These are phyloP conservation scores for Pilobolus umbonatus DNA, from an alignment of 192 early-diverging fungal genomes.

Conservation along the genomic window DNA sequence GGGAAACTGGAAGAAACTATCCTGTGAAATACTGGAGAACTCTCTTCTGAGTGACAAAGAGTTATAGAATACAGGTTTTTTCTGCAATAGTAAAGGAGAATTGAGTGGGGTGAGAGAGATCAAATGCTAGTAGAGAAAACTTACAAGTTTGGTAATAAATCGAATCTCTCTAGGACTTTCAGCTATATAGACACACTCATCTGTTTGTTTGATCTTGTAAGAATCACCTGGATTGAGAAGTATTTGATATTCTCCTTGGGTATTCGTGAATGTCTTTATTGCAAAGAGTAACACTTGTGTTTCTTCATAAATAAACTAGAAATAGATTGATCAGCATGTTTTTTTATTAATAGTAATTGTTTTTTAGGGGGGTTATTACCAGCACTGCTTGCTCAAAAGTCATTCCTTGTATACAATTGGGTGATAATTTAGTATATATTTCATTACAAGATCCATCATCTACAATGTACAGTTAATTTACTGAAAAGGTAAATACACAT, in stretches of 20 bases:
- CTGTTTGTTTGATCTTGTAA: constrained; percentile 28
- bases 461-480: neutral
- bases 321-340: neutral
- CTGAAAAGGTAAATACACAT: neutral
- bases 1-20: too few relatives aligned
- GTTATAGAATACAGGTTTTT: too few relatives aligned
- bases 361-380: neutral
- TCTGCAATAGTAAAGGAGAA: too few relatives aligned
- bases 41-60: too few relatives aligned
- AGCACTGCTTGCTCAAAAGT: constrained; percentile 52
- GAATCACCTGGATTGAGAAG: constrained; percentile 55
- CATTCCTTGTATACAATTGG: constrained; percentile 47
- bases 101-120: too few relatives aligned
- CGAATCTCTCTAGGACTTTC: constrained; percentile 40
- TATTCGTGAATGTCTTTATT: constrained; percentile 21
- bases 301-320: constrained; percentile 35
- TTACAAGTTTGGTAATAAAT: constrained; percentile 30
- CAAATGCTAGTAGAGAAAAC: too few relatives aligned
- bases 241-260: constrained; percentile 30
- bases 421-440: constrained; percentile 43
- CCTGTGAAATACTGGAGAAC: too few relatives aligned
- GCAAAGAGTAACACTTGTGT: constrained; percentile 46
- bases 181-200: constrained; percentile 50
- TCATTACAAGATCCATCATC: constrained; percentile 61
- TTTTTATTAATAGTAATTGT: neutral